Conservation (phyloP, 306 rosid species). For the Lagenaria siceraria region DNA sequence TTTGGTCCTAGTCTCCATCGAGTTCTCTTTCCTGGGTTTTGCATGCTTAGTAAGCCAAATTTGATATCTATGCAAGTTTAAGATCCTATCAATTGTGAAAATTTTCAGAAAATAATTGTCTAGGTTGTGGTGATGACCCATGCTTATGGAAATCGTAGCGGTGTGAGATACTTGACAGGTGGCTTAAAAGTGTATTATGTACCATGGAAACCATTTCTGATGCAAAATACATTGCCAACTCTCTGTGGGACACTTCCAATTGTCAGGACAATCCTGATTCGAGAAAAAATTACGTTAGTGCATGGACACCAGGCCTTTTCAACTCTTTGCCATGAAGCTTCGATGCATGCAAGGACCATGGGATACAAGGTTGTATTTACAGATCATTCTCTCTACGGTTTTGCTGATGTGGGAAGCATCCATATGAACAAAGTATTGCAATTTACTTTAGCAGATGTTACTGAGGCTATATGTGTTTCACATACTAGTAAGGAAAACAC, state of each 20-base stretch:
- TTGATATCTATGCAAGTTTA: not conserved
- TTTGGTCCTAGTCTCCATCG: not conserved
- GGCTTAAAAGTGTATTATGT: constrained; percentile 81
- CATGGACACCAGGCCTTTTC: constrained; percentile 98
- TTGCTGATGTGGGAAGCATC: constrained; percentile 80
- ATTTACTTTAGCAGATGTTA: constrained; percentile 85
- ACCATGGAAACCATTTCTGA: constrained; percentile 77
- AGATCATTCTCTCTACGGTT: constrained; percentile 89
- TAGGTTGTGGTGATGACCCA: constrained; percentile 94
- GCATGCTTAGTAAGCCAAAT: not conserved
- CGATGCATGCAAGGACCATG: constrained; percentile 85
- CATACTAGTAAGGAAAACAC: constrained; percentile 97
- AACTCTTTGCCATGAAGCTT: constrained; percentile 82
- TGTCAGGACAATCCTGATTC: constrained; percentile 64
- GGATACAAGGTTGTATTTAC: constrained; percentile 83
- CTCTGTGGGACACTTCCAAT: constrained; percentile 67
- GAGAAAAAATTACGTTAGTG: constrained; percentile 65
- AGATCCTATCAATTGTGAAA: constrained; percentile 5
- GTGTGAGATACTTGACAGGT: constrained; percentile 82
- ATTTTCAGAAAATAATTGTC: not conserved
- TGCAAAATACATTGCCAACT: constrained; percentile 86
- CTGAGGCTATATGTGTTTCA: constrained; percentile 90
- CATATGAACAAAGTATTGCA: constrained; percentile 98
- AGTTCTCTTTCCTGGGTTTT: not conserved
- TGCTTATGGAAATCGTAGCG: constrained; percentile 81